Conservation (phyloP, 148 eudicot genomes). For the Vaccinium corymbosum region DNA sequence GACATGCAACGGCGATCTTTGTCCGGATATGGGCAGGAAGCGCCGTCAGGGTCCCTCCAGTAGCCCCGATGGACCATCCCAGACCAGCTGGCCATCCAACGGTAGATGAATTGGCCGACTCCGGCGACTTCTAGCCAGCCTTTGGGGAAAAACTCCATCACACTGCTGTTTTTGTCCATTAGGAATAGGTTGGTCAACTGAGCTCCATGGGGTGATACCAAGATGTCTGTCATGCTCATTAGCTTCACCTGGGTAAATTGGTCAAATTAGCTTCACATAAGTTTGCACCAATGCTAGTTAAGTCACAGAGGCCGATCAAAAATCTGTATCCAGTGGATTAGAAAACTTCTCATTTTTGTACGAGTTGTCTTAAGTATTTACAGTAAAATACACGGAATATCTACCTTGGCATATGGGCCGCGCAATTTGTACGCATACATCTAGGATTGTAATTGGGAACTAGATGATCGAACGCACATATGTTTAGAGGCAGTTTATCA, state of each 20-base stretch:
- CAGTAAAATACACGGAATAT: too few relatives aligned
- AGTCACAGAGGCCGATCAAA: too few relatives aligned
- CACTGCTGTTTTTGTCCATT: slow-evolving; percentile 79
- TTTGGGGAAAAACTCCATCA: slow-evolving; percentile 76
- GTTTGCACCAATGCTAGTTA: too few relatives aligned
- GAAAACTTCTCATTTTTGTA: too few relatives aligned
- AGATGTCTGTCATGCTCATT: slow-evolving; percentile 61
- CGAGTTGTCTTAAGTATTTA: too few relatives aligned
- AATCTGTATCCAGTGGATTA: too few relatives aligned
- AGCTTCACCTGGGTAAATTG: slow-evolving; percentile 43
- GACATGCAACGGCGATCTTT: slow-evolving; percentile 70
- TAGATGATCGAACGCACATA: too few relatives aligned
- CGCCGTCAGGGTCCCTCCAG: slow-evolving; percentile 61
- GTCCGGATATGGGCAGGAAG: slow-evolving; percentile 41
- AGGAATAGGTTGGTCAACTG: slow-evolving; percentile 71
- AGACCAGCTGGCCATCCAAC: slow-evolving; percentile 67
- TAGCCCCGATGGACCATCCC: slow-evolving; percentile 72
- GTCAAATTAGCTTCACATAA: background rate
- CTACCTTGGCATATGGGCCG: too few relatives aligned
- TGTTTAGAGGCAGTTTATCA: too few relatives aligned
- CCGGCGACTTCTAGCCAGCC: slow-evolving; percentile 86
- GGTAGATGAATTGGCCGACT: slow-evolving; percentile 63
- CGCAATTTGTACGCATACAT: too few relatives aligned
- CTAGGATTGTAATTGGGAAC: too few relatives aligned
- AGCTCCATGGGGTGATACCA: slow-evolving; percentile 76